Evolutionary conservation across 1,284 basidiomycete genomes (phyloP).

Genomic region (Veloporphyrellus conicus): DNA sequence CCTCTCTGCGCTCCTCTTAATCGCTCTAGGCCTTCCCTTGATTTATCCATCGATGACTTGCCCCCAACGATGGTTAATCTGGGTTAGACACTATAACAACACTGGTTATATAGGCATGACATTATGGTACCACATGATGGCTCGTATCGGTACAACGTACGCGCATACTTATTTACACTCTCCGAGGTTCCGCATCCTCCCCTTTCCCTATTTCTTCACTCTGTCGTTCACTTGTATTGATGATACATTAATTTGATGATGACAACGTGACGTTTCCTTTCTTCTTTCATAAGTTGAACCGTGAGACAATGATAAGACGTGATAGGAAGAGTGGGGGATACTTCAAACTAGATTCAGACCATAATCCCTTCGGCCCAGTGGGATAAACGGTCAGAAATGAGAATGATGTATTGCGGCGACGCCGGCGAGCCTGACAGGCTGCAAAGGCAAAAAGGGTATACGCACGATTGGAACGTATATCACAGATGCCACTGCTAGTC

Average conservation of each 20-base stretch:
- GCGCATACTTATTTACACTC: slow-evolving; percentile 8
- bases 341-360: too few species aligned
- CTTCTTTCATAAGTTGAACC: background rate
- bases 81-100: slow-evolving; percentile 1
- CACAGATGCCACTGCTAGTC: too few species aligned
- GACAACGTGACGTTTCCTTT: background rate
- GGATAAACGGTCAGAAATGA: too few species aligned
- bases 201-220: background rate
- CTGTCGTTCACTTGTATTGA: slow-evolving; percentile 1
- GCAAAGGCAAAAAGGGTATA: too few species aligned
- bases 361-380: too few species aligned
- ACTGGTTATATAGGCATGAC: background rate
- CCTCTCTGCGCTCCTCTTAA: background rate
- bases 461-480: too few species aligned
- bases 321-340: too few species aligned
- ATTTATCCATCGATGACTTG: background rate
- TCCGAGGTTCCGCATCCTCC: too few species aligned
- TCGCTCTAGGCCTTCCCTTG: background rate
- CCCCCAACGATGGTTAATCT: background rate
- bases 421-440: too few species aligned
- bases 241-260: slow-evolving; percentile 7
- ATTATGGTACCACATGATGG: too few species aligned
- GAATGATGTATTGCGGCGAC: too few species aligned
- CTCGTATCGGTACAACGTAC: slow-evolving; percentile 3
- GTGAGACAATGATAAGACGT: too few species aligned